phyloP scores from a whole-genome alignment of 495 filamentous ascomycete species.

The Hypoxylon subgilvum region DNA sequence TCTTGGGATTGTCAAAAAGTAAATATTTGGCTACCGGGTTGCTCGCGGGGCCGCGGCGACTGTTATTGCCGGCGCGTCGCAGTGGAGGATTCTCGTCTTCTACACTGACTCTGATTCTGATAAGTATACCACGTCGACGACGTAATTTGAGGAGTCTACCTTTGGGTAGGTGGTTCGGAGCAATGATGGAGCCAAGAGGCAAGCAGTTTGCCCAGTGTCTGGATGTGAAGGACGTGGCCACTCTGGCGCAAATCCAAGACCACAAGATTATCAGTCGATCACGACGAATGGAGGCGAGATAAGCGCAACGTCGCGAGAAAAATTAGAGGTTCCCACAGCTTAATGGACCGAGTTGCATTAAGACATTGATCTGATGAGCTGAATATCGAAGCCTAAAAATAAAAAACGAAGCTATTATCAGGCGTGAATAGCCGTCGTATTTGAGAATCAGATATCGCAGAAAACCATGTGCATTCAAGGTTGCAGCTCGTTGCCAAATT shows the following conservation, averaged over 20 bases:
- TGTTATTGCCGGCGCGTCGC: constrained; percentile 9
- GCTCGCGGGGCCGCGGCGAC: not conserved
- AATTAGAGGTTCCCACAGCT: not conserved
- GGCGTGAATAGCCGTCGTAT: constrained; percentile 18
- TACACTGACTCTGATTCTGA: constrained; percentile 8
- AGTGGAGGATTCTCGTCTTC: constrained; percentile 10
- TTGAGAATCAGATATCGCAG: constrained; percentile 37
- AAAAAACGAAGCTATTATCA: constrained; percentile 13
- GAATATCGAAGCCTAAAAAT: constrained; percentile 4
- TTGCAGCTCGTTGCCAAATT: constrained; percentile 26
- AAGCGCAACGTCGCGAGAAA: constrained; percentile 6
- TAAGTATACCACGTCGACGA: not conserved
- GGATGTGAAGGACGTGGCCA: constrained; percentile 27
- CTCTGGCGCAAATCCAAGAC: constrained; percentile 17
- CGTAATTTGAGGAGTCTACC: not conserved
- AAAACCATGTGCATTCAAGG: constrained; percentile 26
- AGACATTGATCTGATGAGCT: constrained; percentile 2
- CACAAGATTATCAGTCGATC: not conserved
- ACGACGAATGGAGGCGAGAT: not conserved
- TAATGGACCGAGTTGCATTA: constrained; percentile 21
- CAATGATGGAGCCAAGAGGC: constrained; percentile 20
- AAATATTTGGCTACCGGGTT: not conserved
- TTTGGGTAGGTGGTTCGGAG: constrained; percentile 4
- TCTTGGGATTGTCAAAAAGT: not conserved
- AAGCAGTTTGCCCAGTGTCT: constrained; percentile 18